These are phyloP conservation scores for Trypanosoma scelopori DNA, from an alignment of 208 protist genomes.

Conservation along the genomic window DNA sequence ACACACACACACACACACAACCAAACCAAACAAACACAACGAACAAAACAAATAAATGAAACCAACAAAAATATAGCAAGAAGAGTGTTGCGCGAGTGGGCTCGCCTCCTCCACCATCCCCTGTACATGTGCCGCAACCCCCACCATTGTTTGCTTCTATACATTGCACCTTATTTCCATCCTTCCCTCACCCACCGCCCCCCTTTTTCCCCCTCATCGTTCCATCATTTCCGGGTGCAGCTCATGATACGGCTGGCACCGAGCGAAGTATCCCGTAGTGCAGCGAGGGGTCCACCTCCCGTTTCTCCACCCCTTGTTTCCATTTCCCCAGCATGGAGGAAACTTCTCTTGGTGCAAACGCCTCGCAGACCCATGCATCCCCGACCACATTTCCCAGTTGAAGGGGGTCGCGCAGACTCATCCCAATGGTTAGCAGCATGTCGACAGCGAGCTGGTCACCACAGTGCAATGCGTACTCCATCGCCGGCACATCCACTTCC, in stretches of 20 bases:
- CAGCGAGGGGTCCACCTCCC: constrained; percentile 40
- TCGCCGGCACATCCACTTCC: constrained; percentile 38
- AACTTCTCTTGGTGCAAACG: constrained; percentile 41
- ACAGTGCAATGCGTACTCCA: constrained; percentile 57
- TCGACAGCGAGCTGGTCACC: constrained; percentile 37
- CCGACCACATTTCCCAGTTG: constrained; percentile 41
- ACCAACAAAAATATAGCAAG: too few relatives aligned
- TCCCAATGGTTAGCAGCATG: constrained; percentile 55
- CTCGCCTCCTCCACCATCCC: too few relatives aligned
- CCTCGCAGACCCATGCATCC: constrained; percentile 36
- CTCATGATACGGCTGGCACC: constrained; percentile 13
- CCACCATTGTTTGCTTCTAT: too few relatives aligned
- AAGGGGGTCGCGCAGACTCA: constrained; percentile 45
- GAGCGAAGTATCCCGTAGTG: constrained; percentile 53
- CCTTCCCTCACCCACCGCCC: too few relatives aligned
- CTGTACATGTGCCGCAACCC: too few relatives aligned
- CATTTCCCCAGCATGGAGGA: constrained; percentile 33
- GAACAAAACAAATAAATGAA: too few relatives aligned
- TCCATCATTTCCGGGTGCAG: too few relatives aligned
- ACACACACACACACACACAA: too few relatives aligned
- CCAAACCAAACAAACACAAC: too few relatives aligned
- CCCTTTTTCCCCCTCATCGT: too few relatives aligned
- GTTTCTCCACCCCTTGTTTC: constrained; percentile 24
- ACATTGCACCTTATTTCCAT: too few relatives aligned
- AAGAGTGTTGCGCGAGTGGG: too few relatives aligned